These are phyloP conservation scores for Phytophthora sojae DNA, from an alignment of 352 stramenopile genomes.

Conservation along the genomic window DNA sequence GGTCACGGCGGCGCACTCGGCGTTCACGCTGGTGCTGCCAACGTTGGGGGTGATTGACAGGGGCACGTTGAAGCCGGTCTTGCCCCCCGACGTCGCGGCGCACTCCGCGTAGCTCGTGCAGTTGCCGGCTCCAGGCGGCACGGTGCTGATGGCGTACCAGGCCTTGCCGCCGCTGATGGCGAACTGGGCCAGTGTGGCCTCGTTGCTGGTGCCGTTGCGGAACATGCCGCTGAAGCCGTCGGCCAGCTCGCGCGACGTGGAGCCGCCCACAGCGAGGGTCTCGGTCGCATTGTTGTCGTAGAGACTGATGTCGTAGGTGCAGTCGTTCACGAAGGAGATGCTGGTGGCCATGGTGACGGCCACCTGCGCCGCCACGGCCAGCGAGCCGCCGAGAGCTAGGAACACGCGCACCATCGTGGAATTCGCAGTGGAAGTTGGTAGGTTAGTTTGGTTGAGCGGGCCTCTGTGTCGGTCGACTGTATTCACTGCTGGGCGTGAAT, in stretches of 20 bases:
- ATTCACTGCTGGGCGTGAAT: slow-evolving; percentile 35
- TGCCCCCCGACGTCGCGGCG: slow-evolving; percentile 45
- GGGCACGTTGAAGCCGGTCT: slow-evolving; percentile 71
- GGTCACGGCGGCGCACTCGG: slow-evolving; percentile 41
- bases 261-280: slow-evolving; percentile 31
- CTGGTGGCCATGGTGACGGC: slow-evolving; percentile 40
- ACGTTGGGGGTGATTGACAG: slow-evolving; percentile 58
- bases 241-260: slow-evolving; percentile 40
- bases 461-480: slow-evolving; percentile 22
- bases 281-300: slow-evolving; percentile 57
- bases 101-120: slow-evolving; percentile 64
- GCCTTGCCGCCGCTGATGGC: slow-evolving; percentile 47
- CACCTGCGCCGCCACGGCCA: slow-evolving; percentile 36
- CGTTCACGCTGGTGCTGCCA: slow-evolving; percentile 32
- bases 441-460: background rate
- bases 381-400: slow-evolving; percentile 31
- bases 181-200: slow-evolving; percentile 68
- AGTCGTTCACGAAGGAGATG: slow-evolving; percentile 53
- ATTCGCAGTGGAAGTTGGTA: background rate
- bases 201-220: slow-evolving; percentile 47
- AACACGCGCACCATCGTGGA: slow-evolving; percentile 40
- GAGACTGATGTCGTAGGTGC: slow-evolving; percentile 52
- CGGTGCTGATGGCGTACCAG: slow-evolving; percentile 71
- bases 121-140: slow-evolving; percentile 57
- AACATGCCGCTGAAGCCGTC: slow-evolving; percentile 71